Evolutionary conservation across 179 eudicot genomes (phyloP), one percentile per base, ranked within the genome.

Genomic region (Beta lomatogona): DNA sequence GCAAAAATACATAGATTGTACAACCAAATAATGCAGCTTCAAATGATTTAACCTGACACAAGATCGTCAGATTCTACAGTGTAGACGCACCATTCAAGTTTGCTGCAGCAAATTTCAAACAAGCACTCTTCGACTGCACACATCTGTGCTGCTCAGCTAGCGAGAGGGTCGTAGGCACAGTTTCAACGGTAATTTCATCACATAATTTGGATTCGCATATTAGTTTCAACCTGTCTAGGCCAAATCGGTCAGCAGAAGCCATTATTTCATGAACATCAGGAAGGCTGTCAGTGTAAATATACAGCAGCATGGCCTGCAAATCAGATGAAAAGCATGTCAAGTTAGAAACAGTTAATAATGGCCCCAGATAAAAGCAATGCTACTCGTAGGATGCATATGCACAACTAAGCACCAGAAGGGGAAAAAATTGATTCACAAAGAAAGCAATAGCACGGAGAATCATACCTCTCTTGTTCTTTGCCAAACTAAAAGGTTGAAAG

Each of bases 31-130:
- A 73, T 73, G 55, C 54, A 83, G 61, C 45, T 8, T 46, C 6
- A 83, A 61, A 80, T 45, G 82, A 82, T 78, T 82, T 85, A 86
- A 88, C 92, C 89, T 85, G 90, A 82, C 82, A 87, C 54, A 86
- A 84, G 84, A 84, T 85, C 83, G 65, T 88, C 86, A 90, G 87
- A 87, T 86, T 80, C 86, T 81, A 92, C 63, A 84, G 80, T 84
- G 82, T 81, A 92, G 88, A 93, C 98, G 87, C 93, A 93, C 97
- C 98, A 87, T 94, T 93, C 92, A 94, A 94, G 91, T 94, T 90
- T 85, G 91, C 84, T 18, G 94, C 91, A 31, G 92, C 94, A 88
- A 90, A 94, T 82, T 93, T 93, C 66, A 94, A 83, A 85, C 98
- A 94, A 64, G 93, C 88, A 76, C 90, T 85, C 81, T 94, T 94